phyloP scores from a whole-genome alignment of 179 eudicot species.

The Nepenthes alata region DNA sequence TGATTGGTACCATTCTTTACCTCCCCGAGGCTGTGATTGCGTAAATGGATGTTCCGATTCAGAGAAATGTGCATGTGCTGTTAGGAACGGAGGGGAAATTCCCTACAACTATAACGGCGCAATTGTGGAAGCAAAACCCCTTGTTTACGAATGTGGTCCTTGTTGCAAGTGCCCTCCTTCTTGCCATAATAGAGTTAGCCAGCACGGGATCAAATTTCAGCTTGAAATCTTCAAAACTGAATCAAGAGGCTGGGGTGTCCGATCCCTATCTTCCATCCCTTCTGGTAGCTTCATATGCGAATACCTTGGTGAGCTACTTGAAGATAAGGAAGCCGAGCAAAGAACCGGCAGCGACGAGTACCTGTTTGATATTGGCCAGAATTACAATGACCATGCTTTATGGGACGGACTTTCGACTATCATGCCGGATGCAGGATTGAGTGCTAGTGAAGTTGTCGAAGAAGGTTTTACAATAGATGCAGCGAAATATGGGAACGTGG shows the following conservation, averaged over 20 bases:
- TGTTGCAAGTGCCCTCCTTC: conserved; percentile 66
- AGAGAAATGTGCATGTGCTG: conserved; percentile 46
- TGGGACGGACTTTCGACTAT: conserved; percentile 18
- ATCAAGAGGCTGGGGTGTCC: conserved; percentile 81
- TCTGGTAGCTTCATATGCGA: conserved; percentile 88
- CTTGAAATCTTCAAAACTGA: conserved; percentile 82
- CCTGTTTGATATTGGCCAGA: conserved; percentile 76
- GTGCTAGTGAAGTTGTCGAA: conserved; percentile 17
- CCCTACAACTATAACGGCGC: conserved; percentile 69
- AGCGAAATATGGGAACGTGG: conserved; percentile 53
- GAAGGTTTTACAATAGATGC: conserved; percentile 82
- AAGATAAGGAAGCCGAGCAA: conserved; percentile 68
- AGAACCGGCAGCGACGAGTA: conserved; percentile 62
- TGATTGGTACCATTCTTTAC: conserved; percentile 33
- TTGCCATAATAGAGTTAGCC: conserved; percentile 71
- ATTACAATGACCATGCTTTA: conserved; percentile 33
- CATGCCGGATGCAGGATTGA: conserved; percentile 16
- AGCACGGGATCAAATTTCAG: conserved; percentile 51
- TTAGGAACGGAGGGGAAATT: conserved; percentile 63
- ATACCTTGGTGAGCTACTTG: conserved; percentile 78
- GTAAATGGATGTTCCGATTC: conserved; percentile 45
- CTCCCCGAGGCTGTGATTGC: conserved; percentile 60
- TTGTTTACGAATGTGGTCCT: conserved; percentile 86
- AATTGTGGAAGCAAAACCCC: conserved; percentile 51
- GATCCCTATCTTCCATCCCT: conserved; percentile 50